Evolutionary conservation across 116 monocot genomes (phyloP).

Genomic region (Thalassia testudinum): DNA sequence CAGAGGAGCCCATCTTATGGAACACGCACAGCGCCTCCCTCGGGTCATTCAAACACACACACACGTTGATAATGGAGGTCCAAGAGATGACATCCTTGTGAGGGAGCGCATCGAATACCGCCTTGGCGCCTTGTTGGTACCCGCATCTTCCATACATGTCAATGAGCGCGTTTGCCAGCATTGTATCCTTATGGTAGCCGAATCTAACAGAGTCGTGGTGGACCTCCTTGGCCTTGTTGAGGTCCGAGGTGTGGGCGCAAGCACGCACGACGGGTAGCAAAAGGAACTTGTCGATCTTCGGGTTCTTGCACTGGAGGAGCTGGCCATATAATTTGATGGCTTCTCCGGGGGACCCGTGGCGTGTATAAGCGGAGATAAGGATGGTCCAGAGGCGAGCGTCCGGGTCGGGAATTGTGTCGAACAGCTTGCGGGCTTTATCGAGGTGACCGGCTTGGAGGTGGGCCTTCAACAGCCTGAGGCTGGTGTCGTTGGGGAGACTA

Average conservation of each 20-base stretch:
- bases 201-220: slow-evolving; percentile 31
- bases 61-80: slow-evolving; percentile 38
- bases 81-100: slow-evolving; percentile 51
- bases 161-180: slow-evolving; percentile 38
- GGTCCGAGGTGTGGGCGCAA: slow-evolving; percentile 17
- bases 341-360: slow-evolving; percentile 23
- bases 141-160: slow-evolving; percentile 71
- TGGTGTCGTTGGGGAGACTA: neutral
- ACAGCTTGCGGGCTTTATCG: slow-evolving; percentile 25
- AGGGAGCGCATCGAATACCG: slow-evolving; percentile 28
- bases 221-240: slow-evolving; percentile 29
- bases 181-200: slow-evolving; percentile 18
- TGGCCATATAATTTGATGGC: slow-evolving; percentile 21
- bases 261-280: slow-evolving; percentile 39
- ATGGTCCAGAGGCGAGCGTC: slow-evolving; percentile 28
- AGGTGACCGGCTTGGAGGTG: slow-evolving; percentile 23
- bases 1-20: slow-evolving; percentile 22
- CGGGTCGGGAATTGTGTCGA: slow-evolving; percentile 43
- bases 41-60: slow-evolving; percentile 12
- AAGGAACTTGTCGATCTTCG: slow-evolving; percentile 26
- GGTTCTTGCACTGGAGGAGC: slow-evolving; percentile 4
- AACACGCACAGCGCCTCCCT: slow-evolving; percentile 20
- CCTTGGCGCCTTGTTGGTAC: slow-evolving; percentile 17
- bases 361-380: slow-evolving; percentile 36
- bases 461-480: slow-evolving; percentile 7